Evolutionary conservation across 1,284 basidiomycete genomes (phyloP).

Genomic region (Xerocomus cyaneibrunnescens): DNA sequence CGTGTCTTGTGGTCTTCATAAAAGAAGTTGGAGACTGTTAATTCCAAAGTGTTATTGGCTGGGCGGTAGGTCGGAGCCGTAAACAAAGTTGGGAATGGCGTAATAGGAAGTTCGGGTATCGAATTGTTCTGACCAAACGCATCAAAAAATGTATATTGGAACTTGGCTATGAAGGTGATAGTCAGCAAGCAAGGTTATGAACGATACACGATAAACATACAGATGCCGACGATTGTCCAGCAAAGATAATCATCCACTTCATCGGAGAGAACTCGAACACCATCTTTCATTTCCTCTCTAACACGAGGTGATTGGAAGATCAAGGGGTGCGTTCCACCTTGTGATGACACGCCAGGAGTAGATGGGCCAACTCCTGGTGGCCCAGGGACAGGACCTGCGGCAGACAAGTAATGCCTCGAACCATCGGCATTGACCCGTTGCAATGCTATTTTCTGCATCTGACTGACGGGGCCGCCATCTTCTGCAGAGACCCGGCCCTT

Average conservation of each 20-base stretch:
- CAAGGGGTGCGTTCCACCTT: constrained; percentile 76
- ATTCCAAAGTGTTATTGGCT: constrained; percentile 69
- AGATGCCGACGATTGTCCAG: constrained; percentile 95
- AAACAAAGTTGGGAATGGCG: constrained; percentile 86
- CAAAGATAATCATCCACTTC: constrained; percentile 93
- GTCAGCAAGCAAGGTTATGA: constrained; percentile 20
- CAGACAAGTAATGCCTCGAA: constrained; percentile 77
- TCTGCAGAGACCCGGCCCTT: constrained; percentile 81
- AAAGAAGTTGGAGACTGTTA: constrained; percentile 85
- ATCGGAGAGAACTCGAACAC: constrained; percentile 66
- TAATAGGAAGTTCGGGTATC: constrained; percentile 78
- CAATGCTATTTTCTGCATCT: constrained; percentile 94
- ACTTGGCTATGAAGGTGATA: constrained; percentile 60
- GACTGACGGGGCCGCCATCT: constrained; percentile 89
- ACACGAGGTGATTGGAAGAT: constrained; percentile 75
- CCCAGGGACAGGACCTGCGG: constrained; percentile 77
- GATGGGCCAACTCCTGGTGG: constrained; percentile 65
- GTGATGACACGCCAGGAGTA: constrained; percentile 66
- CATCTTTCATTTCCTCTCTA: constrained; percentile 73
- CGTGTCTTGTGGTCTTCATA: constrained; percentile 68
- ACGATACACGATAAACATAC: constrained; percentile 50
- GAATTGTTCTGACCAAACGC: constrained; percentile 76
- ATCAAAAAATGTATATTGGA: constrained; percentile 94
- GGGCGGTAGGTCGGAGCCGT: constrained; percentile 76
- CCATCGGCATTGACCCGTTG: constrained; percentile 81